Evolutionary conservation across 352 stramenopile species (phyloP).

Genomic region (Achlya hypogyna): DNA sequence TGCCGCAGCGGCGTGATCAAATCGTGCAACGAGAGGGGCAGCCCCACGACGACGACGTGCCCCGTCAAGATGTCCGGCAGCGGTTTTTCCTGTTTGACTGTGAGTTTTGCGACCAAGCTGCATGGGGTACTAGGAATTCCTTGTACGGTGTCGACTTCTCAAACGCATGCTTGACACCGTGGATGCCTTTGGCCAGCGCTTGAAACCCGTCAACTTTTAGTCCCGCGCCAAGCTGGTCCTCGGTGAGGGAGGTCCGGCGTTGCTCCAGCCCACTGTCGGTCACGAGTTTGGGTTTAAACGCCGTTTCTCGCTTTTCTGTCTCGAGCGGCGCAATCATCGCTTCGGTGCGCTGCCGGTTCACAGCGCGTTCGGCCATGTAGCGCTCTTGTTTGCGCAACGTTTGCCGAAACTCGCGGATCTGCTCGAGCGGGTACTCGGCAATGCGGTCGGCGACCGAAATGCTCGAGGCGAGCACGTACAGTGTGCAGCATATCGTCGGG

Average conservation of each 20-base stretch:
- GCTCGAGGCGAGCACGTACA: conserved; percentile 64
- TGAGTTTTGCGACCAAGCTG: neutral
- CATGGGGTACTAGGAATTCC: conserved; percentile 7
- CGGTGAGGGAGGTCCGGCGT: neutral
- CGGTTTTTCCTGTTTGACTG: conserved; percentile 6
- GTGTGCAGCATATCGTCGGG: conserved; percentile 70
- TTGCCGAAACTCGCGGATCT: conserved; percentile 70
- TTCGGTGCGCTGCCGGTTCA: neutral
- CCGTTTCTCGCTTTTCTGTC: neutral
- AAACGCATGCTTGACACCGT: conserved; percentile 16
- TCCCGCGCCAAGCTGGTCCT: neutral
- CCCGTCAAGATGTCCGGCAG: conserved; percentile 3
- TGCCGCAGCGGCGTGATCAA: conserved; percentile 14
- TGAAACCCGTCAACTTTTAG: neutral
- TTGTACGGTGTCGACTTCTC: conserved; percentile 15
- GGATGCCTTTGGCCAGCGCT: conserved; percentile 5
- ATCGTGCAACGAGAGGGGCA: conserved; percentile 11
- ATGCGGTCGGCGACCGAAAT: conserved; percentile 46
- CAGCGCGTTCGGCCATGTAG: conserved; percentile 9
- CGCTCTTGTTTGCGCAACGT: conserved; percentile 37
- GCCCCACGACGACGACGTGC: conserved; percentile 15
- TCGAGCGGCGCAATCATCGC: neutral
- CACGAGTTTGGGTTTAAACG: neutral
- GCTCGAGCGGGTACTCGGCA: conserved; percentile 58
- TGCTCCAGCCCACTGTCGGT: neutral